Base-by-base conservation (phyloP, 257 asterid species). In the Datura wrightii region DNA sequence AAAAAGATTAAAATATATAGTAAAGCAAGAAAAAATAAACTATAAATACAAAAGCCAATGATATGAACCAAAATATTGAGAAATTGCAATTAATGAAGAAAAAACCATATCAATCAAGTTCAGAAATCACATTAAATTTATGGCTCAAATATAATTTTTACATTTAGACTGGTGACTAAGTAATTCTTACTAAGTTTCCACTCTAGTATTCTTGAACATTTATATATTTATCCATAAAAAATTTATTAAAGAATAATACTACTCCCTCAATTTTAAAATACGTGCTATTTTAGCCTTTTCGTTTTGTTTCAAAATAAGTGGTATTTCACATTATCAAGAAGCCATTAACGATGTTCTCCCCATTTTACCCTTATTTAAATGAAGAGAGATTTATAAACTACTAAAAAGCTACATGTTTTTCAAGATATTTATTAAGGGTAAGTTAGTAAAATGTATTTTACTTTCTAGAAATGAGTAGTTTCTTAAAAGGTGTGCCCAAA, bases 71-170 rank as follows among this genome's bases (percentile, higher is more conserved):
- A n/a, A 10, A 46, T 46, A 74, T n/a, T 74, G 80, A 46, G 79
- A 48, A 6, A 19, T 50, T 19, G 42, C 59, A 46, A 19, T 74
- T 10, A 44, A 74, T 46, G 58, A 74, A 74, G 80, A 74, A 8
- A 55, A 80, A 55, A 16, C 41, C 37, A 16, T 37, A 79, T 16
- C 66, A 54, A 74, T 74, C 80, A 72, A 72, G 41, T 46, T 24
- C 41, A 46, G 36, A 19, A 72, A 72, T 11, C 36, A 19, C 10
- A 46, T 72, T 44, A 19, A 6, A 24, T 19, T 46, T 46, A 74
- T 74, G 80, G 54, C 54, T n/a, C 39, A 71, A 42, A 44, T 71
- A 71, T 18, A 71, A 42, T 56, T 71, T 71, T 19, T 36, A 48
- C 52, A 10, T 42, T 70, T 42, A n/a, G 39, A 44, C 56, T 44